phyloP scores from a whole-genome alignment of 768 basidiomycete species.

The Kwoniella bestiolae region DNA sequence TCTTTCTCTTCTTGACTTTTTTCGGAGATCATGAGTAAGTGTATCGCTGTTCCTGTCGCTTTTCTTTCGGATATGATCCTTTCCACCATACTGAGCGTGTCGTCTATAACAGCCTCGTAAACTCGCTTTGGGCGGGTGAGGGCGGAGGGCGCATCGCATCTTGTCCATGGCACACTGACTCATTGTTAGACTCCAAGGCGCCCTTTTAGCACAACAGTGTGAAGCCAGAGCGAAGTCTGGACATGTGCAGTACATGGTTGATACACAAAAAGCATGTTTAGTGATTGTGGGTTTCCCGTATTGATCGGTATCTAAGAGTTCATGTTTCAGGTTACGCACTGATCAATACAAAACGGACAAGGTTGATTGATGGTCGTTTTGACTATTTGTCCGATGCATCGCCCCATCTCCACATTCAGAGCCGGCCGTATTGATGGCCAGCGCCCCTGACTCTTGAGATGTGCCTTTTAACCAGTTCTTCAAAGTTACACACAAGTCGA shows the following conservation, averaged over 20 bases:
- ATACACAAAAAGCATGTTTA: neutral
- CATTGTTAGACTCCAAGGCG: neutral
- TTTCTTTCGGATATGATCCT: neutral
- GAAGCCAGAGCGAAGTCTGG: neutral
- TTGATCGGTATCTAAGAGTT: neutral
- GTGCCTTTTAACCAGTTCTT: neutral
- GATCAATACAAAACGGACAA: neutral
- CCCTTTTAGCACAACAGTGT: neutral
- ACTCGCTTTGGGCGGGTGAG: neutral
- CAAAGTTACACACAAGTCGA: neutral
- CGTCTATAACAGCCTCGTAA: neutral
- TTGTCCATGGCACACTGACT: neutral
- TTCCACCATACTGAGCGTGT: neutral
- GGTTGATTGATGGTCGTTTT: neutral
- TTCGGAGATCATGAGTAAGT: no score
- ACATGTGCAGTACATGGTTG: neutral
- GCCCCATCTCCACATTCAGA: neutral
- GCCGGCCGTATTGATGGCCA: neutral
- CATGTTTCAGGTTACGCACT: slow-evolving; percentile 14
- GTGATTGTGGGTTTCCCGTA: neutral
- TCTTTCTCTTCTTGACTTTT: no score
- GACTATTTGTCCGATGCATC: neutral
- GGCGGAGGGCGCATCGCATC: neutral
- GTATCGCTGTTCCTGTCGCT: no score
- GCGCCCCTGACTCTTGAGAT: neutral